Base-by-base conservation (phyloP, 306 rosid species). In the Canavalia gladiata region DNA sequence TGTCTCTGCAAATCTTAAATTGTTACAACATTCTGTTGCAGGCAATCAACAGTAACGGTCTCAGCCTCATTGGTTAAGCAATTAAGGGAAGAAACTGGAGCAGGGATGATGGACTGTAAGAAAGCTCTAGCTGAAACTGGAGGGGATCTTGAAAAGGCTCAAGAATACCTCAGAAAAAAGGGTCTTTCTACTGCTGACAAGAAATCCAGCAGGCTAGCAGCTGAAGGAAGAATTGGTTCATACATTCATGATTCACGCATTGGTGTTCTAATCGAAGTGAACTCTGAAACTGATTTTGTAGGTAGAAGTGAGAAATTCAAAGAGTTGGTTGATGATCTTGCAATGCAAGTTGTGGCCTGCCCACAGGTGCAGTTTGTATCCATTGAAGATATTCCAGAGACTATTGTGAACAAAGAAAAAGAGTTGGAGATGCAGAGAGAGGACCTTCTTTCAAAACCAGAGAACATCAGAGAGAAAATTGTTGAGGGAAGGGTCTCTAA, bases 61-160 rank as follows among this genome's bases (percentile, higher is more conserved):
- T 92, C 98, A 4, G 97, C 98, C 0, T 75, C 89, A 62, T 85
- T 96, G 89, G 99, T 92, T 72, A 96, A 96, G 82, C 93, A 93
- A 79, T 83, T 96, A 55, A 86, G 99, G 28, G 98, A 94, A 70
- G 99, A 96, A 88, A 92, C 98, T 3, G 99, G 97, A 83, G 99
- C 97, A 3, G 99, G 98, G 78, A 96, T 96, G 99, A 96, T 96
- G 98, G 98, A 96, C 82, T 96, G 99, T 81, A 96, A 96, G 97
- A 96, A 90, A 87, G 98, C 97, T 76, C 95, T 94, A 58, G 84
- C 99, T 35, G 99, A 92, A 89, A 88, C 95, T 8, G 97, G 90
- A 83, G 98, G 97, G n/a, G 98, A 94, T 78, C 90, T 94, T 58
- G 93, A 94, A 83, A 92, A 94, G 90, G 99, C 99, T 7, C 99